Evolutionary conservation across 331 rosid species (phyloP), one percentile per base, ranked within the genome.

Genomic region (Pyracantha coccinea): DNA sequence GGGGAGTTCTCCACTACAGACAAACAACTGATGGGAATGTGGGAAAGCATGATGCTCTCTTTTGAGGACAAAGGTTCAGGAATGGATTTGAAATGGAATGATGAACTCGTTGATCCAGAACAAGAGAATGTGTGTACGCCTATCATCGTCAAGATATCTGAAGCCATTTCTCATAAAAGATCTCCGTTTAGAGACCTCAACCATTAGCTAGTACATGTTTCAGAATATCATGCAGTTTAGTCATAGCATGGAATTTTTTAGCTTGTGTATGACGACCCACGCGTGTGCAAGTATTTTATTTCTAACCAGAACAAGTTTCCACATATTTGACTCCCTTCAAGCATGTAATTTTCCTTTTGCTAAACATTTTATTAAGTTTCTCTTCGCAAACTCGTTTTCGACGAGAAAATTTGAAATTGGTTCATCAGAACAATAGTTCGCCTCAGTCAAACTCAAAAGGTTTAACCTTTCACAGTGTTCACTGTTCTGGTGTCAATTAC

Each of bases 101-200:
- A 75, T 28, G 88, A 45, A 12, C 79, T 81, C 31, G 41, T 54
- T 64, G 45, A 66, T 13, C 44, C 67, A 70, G 77, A 69, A 19
- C 84, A 86, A 81, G 85, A 89, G 83, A 91, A 86, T 67, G 78
- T 71, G 71, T 75, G 75, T 38, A 61, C 83, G 69, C 83, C 90
- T 24, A 38, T 67, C 2, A 65, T 74, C 16, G 62, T 52, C 69
- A 89, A 85, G 87, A 88, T 75, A 80, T 54, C 61, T 70, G 90
- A 86, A 65, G 83, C 71, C 68, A 71, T 82, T 29, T 74, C 80
- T 45, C 85, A 85, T 38, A 16, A 57, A 70, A 91, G 96, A 81
- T 72, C 88, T 1, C 97, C 96, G 33, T 91, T 91, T 72, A 80
- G 87, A 85, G 90, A 88, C 78, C 83, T 88, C 79, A 84, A 93